A percentile compares a stretch with the other conserved stretches of the same genome.
Evolutionary conservation across 2,329 filamentous ascomycete genomes (phyloP).

Genomic region (Chaetothyriales sp.): DNA sequence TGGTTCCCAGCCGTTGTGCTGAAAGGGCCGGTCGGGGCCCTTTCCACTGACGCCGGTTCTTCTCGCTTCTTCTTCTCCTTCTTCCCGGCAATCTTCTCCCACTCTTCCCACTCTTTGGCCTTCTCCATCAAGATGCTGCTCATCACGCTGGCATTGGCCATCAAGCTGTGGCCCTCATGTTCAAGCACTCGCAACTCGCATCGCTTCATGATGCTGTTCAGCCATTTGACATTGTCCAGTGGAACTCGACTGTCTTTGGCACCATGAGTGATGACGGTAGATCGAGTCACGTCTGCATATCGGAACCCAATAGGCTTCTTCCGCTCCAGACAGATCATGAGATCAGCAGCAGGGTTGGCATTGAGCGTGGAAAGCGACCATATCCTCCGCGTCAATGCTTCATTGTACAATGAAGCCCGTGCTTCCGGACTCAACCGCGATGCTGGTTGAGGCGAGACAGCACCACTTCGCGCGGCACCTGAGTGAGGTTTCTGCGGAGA

Average conservation of each 20-base stretch:
- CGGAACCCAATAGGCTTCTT: slow-evolving; percentile 85
- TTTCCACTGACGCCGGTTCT: neutral
- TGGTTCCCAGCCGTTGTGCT: neutral
- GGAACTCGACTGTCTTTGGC: slow-evolving; percentile 81
- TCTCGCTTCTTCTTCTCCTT: slow-evolving; percentile 25
- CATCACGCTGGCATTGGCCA: slow-evolving; percentile 92
- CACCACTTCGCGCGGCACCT: neutral
- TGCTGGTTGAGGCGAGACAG: neutral
- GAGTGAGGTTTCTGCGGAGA: slow-evolving; percentile 3
- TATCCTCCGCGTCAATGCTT: slow-evolving; percentile 75
- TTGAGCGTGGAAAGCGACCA: slow-evolving; percentile 86
- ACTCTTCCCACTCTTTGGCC: slow-evolving; percentile 82
- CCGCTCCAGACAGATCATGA: slow-evolving; percentile 82
- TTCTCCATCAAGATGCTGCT: slow-evolving; percentile 89
- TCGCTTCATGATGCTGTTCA: slow-evolving; percentile 81
- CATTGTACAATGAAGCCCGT: slow-evolving; percentile 46
- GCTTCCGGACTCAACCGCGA: slow-evolving; percentile 11
- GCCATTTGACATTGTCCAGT: slow-evolving; percentile 86
- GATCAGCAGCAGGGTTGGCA: slow-evolving; percentile 83
- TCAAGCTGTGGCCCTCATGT: slow-evolving; percentile 84
- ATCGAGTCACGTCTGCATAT: slow-evolving; percentile 86
- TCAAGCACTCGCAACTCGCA: slow-evolving; percentile 86
- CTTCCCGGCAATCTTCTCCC: slow-evolving; percentile 45
- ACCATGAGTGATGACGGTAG: slow-evolving; percentile 88
- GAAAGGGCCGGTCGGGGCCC: neutral